Evolutionary conservation across 2,329 filamentous ascomycete species (phyloP).

Genomic region (Curvularia sp.): DNA sequence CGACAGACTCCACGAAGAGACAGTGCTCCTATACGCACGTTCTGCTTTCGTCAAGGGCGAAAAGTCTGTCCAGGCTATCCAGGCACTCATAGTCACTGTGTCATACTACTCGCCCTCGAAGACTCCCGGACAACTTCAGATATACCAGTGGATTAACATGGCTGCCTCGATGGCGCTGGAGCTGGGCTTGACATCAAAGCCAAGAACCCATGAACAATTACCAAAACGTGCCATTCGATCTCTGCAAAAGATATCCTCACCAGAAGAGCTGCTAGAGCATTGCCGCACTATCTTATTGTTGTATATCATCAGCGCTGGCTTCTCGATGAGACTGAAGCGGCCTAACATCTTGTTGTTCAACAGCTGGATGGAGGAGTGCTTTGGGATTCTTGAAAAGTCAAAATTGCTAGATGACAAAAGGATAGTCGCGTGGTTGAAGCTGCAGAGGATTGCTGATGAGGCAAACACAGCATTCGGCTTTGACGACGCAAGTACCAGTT

Average conservation of each 20-base stretch:
- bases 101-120: conserved; percentile 47
- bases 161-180: conserved; percentile 49
- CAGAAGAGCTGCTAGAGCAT: conserved; percentile 46
- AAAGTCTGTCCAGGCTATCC: conserved; percentile 47
- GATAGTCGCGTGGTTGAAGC: conserved; percentile 41
- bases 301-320: conserved; percentile 45
- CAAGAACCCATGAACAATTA: conserved; percentile 49
- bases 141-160: conserved; percentile 48
- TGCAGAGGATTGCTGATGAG: conserved; percentile 49
- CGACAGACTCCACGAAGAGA: conserved; percentile 44
- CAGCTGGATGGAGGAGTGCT: conserved; percentile 49
- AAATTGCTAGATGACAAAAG: conserved; percentile 41
- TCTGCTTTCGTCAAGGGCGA: conserved; percentile 48
- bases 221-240: conserved; percentile 44
- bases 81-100: conserved; percentile 47
- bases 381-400: conserved; percentile 42
- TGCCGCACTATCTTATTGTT: conserved; percentile 45
- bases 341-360: conserved; percentile 48
- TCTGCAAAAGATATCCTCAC: conserved; percentile 45
- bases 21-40: conserved; percentile 44
- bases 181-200: conserved; percentile 48
- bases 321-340: conserved; percentile 45
- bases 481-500: conserved; percentile 49
- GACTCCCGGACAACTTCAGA: conserved; percentile 42
- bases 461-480: conserved; percentile 49